Evolutionary conservation across 257 asterid genomes (phyloP).

Genomic region (Verbascum thapsus): DNA sequence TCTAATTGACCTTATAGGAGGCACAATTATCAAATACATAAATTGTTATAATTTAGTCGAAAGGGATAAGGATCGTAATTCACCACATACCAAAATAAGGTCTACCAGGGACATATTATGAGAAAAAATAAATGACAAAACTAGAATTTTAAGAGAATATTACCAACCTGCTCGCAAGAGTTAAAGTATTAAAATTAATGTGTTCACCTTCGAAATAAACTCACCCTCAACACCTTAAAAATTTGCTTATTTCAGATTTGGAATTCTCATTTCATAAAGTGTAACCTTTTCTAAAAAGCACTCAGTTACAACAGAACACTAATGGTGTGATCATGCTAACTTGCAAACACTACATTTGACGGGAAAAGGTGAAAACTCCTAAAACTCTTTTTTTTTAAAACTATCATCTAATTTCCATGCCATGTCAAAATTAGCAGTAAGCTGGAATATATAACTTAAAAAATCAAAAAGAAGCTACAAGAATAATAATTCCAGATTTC

Average conservation of each 20-base stretch:
- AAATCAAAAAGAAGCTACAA: neutral
- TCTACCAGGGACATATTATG: neutral
- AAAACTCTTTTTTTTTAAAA: too few species aligned
- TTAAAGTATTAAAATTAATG: neutral
- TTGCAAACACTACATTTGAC: too few species aligned
- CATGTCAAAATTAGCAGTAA: too few species aligned
- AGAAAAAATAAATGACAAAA: neutral
- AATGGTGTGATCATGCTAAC: too few species aligned
- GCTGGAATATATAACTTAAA: neutral
- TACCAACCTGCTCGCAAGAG: neutral
- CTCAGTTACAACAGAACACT: too few species aligned
- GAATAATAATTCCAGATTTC: neutral
- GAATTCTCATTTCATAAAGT: too few species aligned
- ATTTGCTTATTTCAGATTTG: too few species aligned
- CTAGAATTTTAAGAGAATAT: neutral
- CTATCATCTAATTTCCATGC: too few species aligned
- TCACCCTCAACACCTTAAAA: too few species aligned
- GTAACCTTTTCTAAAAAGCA: too few species aligned
- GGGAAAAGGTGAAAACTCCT: too few species aligned
- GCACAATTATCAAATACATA: constrained; percentile 1
- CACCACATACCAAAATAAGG: neutral
- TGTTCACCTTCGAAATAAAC: neutral
- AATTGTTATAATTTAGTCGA: neutral
- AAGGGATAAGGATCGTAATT: neutral
- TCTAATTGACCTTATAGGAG: neutral